A percentile compares a stretch with the other conserved stretches of the same genome.
Evolutionary conservation across 176 grass and related monocot species (phyloP).

Genomic region (Aegilops sharonensis): DNA sequence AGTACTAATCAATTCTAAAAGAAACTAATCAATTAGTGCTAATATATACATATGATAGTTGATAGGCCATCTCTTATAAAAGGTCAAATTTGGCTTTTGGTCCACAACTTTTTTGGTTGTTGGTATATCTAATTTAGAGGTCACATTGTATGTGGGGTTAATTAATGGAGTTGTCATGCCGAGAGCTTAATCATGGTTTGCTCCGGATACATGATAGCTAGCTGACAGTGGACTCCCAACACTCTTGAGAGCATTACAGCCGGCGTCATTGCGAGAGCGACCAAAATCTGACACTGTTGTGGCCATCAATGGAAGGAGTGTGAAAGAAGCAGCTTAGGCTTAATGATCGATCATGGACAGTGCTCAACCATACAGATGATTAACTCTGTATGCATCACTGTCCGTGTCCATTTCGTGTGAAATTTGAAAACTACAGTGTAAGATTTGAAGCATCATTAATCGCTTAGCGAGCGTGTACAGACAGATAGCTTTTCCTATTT

Average conservation of each 20-base stretch:
- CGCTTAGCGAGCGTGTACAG: not conserved
- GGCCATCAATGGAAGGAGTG: not conserved
- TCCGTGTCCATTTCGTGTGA: not conserved
- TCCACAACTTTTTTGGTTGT: conserved; percentile 1
- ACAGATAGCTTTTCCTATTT: not conserved
- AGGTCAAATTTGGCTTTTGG: not conserved
- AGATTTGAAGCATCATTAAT: not conserved
- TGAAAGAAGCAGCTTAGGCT: not conserved
- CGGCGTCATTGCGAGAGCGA: conserved; percentile 14
- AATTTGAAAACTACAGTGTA: not conserved
- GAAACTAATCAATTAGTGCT: not conserved
- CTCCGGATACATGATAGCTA: conserved; percentile 13
- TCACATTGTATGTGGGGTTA: not conserved
- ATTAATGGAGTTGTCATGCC: not conserved
- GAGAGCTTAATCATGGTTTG: conserved; percentile 1
- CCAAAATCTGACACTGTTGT: conserved; percentile 36
- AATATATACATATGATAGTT: not conserved
- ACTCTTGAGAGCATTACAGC: conserved; percentile 24
- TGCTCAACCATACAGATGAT: conserved; percentile 6
- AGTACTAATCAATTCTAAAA: not conserved
- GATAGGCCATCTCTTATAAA: conserved; percentile 2
- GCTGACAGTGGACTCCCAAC: conserved; percentile 37
- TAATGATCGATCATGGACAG: not conserved
- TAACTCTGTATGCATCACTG: not conserved
- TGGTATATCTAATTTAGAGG: not conserved